A percentile compares a stretch with the other conserved stretches of the same genome.
These are phyloP conservation scores for Kodamaea alishanica DNA, from an alignment of 1,139 yeast species.

Conservation along the genomic window DNA sequence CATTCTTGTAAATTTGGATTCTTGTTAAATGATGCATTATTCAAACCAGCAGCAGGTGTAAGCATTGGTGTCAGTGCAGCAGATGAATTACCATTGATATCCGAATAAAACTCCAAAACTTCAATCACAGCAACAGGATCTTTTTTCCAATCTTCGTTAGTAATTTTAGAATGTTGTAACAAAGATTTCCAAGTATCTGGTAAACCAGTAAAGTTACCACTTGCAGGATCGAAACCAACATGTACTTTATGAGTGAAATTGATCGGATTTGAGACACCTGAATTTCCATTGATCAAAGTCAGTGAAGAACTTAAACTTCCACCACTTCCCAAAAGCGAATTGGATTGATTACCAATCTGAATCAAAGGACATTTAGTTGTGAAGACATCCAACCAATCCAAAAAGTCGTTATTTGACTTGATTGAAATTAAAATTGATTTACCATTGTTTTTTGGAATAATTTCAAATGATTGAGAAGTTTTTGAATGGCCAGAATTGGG, in stretches of 20 bases:
- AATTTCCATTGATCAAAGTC: constrained; percentile 35
- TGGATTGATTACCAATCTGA: constrained; percentile 29
- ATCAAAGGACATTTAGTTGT: constrained; percentile 78
- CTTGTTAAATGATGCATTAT: constrained; percentile 3
- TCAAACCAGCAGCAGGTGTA: constrained; percentile 18
- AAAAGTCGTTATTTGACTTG: constrained; percentile 74
- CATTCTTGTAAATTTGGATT: constrained; percentile 31
- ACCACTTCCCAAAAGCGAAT: constrained; percentile 8
- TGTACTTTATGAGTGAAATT: constrained; percentile 70
- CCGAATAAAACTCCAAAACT: constrained; percentile 80
- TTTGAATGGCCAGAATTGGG: constrained; percentile 43
- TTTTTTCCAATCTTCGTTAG: constrained; percentile 79
- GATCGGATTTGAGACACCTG: constrained; percentile 75
- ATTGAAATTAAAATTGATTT: constrained; percentile 73
- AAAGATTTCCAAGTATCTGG: constrained; percentile 78
- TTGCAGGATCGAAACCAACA: constrained; percentile 62
- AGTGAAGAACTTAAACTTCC: constrained; percentile 11
- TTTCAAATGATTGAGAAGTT: constrained; percentile 70
- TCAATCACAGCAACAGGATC: constrained; percentile 87
- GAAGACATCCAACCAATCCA: constrained; percentile 90
- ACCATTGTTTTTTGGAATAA: constrained; percentile 56
- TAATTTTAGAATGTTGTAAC: constrained; percentile 71
- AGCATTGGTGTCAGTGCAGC: constrained; percentile 29
- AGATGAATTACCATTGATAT: constrained; percentile 36
- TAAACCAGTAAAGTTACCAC: constrained; percentile 72